Conservation (phyloP, 2,329 filamentous ascomycete genomes). For the Massarina eburnea region DNA sequence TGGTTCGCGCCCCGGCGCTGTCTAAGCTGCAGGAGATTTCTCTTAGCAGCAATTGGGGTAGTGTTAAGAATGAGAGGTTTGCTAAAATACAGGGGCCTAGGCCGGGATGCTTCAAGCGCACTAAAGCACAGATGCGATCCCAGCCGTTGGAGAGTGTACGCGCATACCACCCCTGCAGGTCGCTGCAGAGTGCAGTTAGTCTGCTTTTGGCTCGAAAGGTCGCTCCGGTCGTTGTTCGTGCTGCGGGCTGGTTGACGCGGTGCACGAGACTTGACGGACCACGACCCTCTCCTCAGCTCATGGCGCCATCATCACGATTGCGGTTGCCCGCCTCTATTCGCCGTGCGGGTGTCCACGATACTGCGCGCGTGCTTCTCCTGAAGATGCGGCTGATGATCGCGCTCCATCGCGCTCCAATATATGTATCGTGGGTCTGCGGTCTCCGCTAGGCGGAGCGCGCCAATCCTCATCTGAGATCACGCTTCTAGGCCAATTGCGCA, state of each 20-base stretch:
- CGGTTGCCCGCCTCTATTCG: slow-evolving; percentile 21
- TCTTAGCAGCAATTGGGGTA: slow-evolving; percentile 46
- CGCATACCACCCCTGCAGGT: no score
- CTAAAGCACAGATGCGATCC: no score
- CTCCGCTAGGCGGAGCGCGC: slow-evolving; percentile 32
- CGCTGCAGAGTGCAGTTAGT: no score
- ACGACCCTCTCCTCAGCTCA: no score
- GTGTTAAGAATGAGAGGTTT: slow-evolving; percentile 40
- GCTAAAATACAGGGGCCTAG: background rate
- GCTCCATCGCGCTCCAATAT: slow-evolving; percentile 30
- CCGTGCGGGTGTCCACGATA: slow-evolving; percentile 12
- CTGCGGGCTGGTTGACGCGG: no score
- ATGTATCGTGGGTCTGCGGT: slow-evolving; percentile 30
- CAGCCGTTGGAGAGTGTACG: no score
- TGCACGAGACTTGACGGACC: no score
- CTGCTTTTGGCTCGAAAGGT: no score
- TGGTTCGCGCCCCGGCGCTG: slow-evolving; percentile 44
- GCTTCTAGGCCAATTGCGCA: slow-evolving; percentile 42
- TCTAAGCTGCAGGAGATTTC: slow-evolving; percentile 43
- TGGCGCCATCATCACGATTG: slow-evolving; percentile 19
- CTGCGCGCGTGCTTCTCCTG: slow-evolving; percentile 15
- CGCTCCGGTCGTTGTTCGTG: no score
- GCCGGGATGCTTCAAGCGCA: no score
- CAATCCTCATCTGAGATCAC: slow-evolving; percentile 42
- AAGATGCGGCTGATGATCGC: slow-evolving; percentile 44